Base-by-base conservation (phyloP, 2,329 filamentous ascomycete genomes). In the Blastomyces silverae region DNA sequence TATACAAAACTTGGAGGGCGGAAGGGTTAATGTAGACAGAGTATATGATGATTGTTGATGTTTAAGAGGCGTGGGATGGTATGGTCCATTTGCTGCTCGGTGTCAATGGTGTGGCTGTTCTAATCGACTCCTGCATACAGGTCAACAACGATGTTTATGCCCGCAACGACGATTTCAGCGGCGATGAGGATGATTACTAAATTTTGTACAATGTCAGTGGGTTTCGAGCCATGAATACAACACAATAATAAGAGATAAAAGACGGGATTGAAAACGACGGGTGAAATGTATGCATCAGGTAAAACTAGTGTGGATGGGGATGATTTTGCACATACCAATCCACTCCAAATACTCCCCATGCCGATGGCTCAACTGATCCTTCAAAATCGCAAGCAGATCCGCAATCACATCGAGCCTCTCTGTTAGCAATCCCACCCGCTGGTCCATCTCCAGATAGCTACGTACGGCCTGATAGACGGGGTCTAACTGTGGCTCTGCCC, bases 401-500 rank as follows among this genome's bases (percentile, higher is more conserved):
- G 90, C 91, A 80, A 97, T 96, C 63, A 99, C 94, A 68, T 92
- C 89, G 70, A 99, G 79, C 64, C 94, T 83, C 76, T 97, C 93
- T 13, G 91, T 97, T 73, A 99, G 79, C 50, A 99, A 81, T 31
- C 87, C 87, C 15, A 97, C 93, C 64, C 94, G 83, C 81, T 97
- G 94, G 77, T 97, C 94, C 90, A 99, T 97, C 80, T 99, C 94
- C 25, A 99, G 82, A 76, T 99, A 99, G 74, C 89, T 94, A 65
- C 94, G 84, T 55, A 97, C 94, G 64, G 94, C 94, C 76, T 95
- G 90, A 75, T 99, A 99, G 37, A 99, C 89, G 5, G 94, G 94
- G 73, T 99, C 94, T 7, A 99, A 84, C 77, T 97, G 92, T 10
- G 94, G 94, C 78, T 99, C 94, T 42, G 93, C 90, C 94, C 94